Conservation (phyloP, 768 basidiomycete species). For the Cystofilobasidium capitatum region DNA sequence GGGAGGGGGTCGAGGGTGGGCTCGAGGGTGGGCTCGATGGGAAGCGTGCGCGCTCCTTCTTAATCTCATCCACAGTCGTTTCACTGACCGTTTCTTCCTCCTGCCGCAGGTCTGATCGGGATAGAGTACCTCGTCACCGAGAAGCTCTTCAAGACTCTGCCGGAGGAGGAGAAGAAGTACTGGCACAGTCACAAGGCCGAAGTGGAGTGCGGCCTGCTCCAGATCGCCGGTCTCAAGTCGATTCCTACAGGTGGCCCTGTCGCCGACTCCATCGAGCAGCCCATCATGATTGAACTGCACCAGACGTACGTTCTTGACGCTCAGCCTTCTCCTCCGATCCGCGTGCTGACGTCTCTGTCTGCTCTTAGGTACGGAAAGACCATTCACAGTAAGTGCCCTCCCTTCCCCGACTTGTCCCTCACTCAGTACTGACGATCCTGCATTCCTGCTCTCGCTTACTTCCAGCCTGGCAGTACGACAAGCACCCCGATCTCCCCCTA, state of each 20-base stretch:
- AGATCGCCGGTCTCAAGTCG: neutral
- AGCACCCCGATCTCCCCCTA: constrained; percentile 43
- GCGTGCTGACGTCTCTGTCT: constrained; percentile 32
- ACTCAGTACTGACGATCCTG: no score
- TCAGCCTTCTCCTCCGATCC: no score
- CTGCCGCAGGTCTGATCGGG: neutral
- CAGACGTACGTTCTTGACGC: constrained; percentile 48
- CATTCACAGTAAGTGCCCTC: neutral
- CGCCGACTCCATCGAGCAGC: constrained; percentile 4
- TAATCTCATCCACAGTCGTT: no score
- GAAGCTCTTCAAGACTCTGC: constrained; percentile 8
- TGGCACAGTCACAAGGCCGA: constrained; percentile 10
- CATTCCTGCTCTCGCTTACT: neutral
- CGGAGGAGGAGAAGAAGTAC: constrained; percentile 10
- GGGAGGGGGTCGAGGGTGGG: neutral
- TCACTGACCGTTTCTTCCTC: no score
- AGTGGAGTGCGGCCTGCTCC: constrained; percentile 7
- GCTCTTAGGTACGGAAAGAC: no score
- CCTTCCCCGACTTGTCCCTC: no score
- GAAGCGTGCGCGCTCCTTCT: no score
- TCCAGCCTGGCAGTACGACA: constrained; percentile 37
- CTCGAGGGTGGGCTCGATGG: neutral
- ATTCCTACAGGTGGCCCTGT: constrained; percentile 6
- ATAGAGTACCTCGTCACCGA: neutral
- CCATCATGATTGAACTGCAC: constrained; percentile 44